Evolutionary conservation across 2,329 filamentous ascomycete species (phyloP).

Genomic region (Aspergillus vadensis): DNA sequence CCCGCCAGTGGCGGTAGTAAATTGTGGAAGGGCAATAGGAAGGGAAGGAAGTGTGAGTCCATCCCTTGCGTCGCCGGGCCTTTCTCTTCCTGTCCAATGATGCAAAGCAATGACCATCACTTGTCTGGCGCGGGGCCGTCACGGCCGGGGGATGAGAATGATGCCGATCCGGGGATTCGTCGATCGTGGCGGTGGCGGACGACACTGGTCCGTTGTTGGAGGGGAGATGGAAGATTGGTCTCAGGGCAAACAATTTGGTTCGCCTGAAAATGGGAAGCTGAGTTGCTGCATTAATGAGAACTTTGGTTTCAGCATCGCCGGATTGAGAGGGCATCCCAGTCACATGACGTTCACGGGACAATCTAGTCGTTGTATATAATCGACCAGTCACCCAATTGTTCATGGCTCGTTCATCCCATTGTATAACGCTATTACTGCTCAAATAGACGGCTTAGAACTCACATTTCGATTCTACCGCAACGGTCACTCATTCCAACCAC

Average conservation of each 20-base stretch:
- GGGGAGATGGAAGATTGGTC: background rate
- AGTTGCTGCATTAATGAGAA: constrained; percentile 1
- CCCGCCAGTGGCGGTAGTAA: too few relatives aligned
- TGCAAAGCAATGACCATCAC: background rate
- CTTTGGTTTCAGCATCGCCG: constrained; percentile 1
- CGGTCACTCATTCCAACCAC: too few relatives aligned
- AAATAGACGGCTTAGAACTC: background rate
- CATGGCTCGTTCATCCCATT: background rate
- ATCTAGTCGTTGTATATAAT: constrained; percentile 5
- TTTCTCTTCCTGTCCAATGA: background rate
- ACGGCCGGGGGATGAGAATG: background rate
- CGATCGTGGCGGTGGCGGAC: constrained; percentile 10
- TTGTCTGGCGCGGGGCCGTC: constrained; percentile 1
- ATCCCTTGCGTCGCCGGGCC: constrained; percentile 10
- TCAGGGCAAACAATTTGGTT: background rate
- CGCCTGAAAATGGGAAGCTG: background rate
- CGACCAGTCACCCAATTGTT: background rate
- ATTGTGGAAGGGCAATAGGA: too few relatives aligned
- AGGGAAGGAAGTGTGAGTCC: background rate
- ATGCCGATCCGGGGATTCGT: background rate
- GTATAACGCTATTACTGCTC: background rate
- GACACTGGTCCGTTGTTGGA: constrained; percentile 16
- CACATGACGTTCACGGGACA: constrained; percentile 5
- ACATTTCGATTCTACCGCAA: too few relatives aligned
- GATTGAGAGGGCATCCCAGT: constrained; percentile 2